A percentile compares a stretch with the other conserved stretches of the same genome.
Evolutionary conservation across 202 grass and related monocot species (phyloP).

Genomic region (Panicum virgatum): DNA sequence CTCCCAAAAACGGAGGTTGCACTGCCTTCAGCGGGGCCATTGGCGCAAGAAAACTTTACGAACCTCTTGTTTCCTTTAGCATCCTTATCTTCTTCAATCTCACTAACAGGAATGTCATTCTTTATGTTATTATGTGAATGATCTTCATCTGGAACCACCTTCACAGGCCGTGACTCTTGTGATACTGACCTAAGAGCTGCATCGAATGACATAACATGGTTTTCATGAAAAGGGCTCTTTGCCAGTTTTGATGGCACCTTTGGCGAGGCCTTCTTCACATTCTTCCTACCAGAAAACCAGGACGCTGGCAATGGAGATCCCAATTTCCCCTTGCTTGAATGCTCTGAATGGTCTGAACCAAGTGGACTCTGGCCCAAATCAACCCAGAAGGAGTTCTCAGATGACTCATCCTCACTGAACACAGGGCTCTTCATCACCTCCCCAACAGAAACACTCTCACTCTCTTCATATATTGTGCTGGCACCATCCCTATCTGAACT

Average conservation of each 20-base stretch:
- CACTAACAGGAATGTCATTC: constrained; percentile 50
- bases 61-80: constrained; percentile 55
- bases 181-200: constrained; percentile 88
- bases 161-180: constrained; percentile 58
- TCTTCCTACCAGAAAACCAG: constrained; percentile 79
- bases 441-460: constrained; percentile 81
- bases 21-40: constrained; percentile 37
- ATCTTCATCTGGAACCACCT: constrained; percentile 46
- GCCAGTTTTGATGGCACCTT: constrained; percentile 57
- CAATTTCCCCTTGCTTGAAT: constrained; percentile 71
- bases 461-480: constrained; percentile 98
- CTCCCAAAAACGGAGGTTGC: constrained; percentile 53
- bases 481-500: constrained; percentile 86
- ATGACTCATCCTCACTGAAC: constrained; percentile 91
- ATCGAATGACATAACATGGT: constrained; percentile 90
- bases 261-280: constrained; percentile 61
- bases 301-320: constrained; percentile 88
- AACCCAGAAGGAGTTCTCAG: constrained; percentile 91
- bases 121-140: constrained; percentile 53
- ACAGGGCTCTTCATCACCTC: constrained; percentile 98
- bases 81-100: constrained; percentile 89
- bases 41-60: constrained; percentile 62
- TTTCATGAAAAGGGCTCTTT: constrained; percentile 76
- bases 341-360: constrained; percentile 74
- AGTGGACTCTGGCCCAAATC: constrained; percentile 94